These are phyloP conservation scores for Solanum megistacrolobum DNA, from an alignment of 257 asterid genomes.

Conservation along the genomic window DNA sequence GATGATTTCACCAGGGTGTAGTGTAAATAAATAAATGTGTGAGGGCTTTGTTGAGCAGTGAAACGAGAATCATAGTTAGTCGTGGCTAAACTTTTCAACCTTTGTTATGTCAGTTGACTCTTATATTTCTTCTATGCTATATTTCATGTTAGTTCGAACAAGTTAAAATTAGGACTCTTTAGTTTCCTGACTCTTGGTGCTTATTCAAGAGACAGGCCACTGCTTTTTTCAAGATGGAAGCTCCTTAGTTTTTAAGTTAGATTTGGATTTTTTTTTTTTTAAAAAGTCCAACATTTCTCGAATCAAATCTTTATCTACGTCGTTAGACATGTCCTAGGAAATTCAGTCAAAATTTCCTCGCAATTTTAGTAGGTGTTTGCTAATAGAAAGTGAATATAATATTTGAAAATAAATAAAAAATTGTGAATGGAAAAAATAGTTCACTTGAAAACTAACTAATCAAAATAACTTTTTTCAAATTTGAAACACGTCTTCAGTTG, in stretches of 20 bases:
- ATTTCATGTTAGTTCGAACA: not conserved
- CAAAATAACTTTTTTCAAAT: no score
- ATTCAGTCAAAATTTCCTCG: not conserved
- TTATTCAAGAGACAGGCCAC: no score
- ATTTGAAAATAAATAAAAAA: no score
- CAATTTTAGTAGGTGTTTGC: not conserved
- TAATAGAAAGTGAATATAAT: not conserved
- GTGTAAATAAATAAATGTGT: slow-evolving; percentile 20
- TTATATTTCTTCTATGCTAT: not conserved
- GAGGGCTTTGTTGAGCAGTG: not conserved
- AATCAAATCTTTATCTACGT: not conserved
- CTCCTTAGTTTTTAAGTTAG: no score
- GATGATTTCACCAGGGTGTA: not conserved
- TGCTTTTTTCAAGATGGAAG: no score
- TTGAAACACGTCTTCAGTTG: no score
- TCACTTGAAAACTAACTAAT: no score
- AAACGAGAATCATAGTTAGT: not conserved
- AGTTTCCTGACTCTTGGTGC: not conserved
- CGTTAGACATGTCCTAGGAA: not conserved
- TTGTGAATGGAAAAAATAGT: no score
- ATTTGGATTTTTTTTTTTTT: no score
- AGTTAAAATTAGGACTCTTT: not conserved
- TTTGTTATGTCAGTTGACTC: not conserved
- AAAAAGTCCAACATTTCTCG: not conserved
- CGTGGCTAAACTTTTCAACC: not conserved